Conservation (phyloP, 2,329 filamentous ascomycete genomes). For the Lojkania enalia region DNA sequence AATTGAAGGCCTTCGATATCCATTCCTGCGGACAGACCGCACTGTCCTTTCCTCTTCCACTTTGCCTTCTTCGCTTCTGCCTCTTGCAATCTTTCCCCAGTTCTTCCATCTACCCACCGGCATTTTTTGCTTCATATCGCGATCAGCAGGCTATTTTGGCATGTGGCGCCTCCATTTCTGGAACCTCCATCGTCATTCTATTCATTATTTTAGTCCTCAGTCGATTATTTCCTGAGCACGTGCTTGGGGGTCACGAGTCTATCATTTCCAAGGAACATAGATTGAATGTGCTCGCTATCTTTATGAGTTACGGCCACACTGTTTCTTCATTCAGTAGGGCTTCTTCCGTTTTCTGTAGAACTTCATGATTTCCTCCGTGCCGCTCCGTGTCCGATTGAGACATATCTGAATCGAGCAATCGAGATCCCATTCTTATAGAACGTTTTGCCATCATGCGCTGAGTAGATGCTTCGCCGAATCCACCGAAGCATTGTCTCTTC, state of each 20-base stretch:
- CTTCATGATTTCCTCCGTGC: constrained; percentile 16
- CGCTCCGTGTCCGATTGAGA: constrained; percentile 33
- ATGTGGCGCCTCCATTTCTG: constrained; percentile 1
- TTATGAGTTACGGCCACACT: constrained; percentile 7
- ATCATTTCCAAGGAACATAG: constrained; percentile 10
- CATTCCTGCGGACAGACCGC: constrained; percentile 6
- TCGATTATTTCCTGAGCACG: constrained; percentile 18
- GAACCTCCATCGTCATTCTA: constrained; percentile 7
- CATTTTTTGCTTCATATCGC: constrained; percentile 21
- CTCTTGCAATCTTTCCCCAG: constrained; percentile 26
- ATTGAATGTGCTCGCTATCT: constrained; percentile 21
- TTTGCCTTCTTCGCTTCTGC: constrained; percentile 14
- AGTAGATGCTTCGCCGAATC: neutral
- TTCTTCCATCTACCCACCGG: constrained; percentile 35
- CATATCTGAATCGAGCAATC: constrained; percentile 10
- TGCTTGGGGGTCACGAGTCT: constrained; percentile 13
- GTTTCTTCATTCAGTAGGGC: neutral
- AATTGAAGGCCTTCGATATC: constrained; percentile 25
- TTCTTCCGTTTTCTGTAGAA: constrained; percentile 6
- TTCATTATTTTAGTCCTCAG: constrained; percentile 10
- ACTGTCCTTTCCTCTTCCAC: constrained; percentile 8
- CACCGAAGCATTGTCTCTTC: constrained; percentile 2
- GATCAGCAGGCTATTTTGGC: constrained; percentile 7
- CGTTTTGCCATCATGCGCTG: constrained; percentile 15
- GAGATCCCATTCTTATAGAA: constrained; percentile 29